Conservation (phyloP, 1,139 yeast genomes). For the Entelexis paramagnoliae region DNA sequence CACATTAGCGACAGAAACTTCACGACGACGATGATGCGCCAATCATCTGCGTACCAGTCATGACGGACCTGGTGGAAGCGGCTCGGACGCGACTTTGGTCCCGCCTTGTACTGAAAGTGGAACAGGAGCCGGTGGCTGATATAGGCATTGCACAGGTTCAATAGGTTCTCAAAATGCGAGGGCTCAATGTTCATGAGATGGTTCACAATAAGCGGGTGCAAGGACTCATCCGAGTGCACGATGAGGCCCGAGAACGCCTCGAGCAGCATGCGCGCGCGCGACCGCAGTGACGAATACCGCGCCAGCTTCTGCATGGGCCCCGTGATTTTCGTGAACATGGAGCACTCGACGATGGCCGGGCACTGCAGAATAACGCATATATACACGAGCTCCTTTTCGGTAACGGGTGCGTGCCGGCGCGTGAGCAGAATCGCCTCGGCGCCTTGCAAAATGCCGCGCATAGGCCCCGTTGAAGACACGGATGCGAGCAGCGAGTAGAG, state of each 20-base stretch:
- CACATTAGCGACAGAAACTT: constrained; percentile 45
- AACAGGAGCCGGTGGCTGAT: constrained; percentile 32
- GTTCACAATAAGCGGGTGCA: constrained; percentile 1
- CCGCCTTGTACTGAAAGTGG: constrained; percentile 18
- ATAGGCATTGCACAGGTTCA: constrained; percentile 34
- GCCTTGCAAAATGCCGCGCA: constrained; percentile 25
- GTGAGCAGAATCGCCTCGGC: constrained; percentile 23
- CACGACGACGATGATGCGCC: constrained; percentile 68
- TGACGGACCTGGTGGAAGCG: constrained; percentile 37
- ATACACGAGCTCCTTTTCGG: constrained; percentile 20
- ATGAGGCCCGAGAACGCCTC: constrained; percentile 24
- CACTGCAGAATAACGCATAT: constrained; percentile 22
- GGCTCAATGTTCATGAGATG: constrained; percentile 10
- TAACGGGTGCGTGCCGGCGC: constrained; percentile 18
- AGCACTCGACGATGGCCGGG: constrained; percentile 25
- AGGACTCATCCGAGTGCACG: constrained; percentile 9
- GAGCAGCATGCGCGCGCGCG: constrained; percentile 24
- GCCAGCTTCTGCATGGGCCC: constrained; percentile 26
- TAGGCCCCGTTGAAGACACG: constrained; percentile 22
- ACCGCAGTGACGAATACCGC: constrained; percentile 24
- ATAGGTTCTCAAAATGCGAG: constrained; percentile 25
- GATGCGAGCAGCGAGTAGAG: constrained; percentile 19
- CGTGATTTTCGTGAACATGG: constrained; percentile 26
- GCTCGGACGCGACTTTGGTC: constrained; percentile 21
- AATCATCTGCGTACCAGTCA: constrained; percentile 63